Percentiles rank a stretch among this genome's conserved stretches.
These are phyloP conservation scores for Vaccinium macrocarpon DNA, from an alignment of 148 eudicot species.

Conservation along the genomic window DNA sequence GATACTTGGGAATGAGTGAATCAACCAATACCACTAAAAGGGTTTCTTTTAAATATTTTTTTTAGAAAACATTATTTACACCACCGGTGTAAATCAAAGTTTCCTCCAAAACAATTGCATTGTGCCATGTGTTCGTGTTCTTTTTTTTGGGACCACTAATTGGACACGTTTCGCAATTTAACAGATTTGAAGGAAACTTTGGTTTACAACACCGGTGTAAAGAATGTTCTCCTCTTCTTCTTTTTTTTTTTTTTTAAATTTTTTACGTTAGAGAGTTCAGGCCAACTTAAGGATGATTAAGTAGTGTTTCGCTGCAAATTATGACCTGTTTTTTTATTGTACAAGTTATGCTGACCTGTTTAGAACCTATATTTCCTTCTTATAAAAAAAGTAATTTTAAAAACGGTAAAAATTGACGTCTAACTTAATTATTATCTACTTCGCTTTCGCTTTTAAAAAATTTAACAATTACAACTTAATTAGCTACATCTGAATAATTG, in stretches of 20 bases:
- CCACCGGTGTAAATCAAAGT: no score
- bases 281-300: neutral
- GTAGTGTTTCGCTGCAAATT: neutral
- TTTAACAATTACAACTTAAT: neutral
- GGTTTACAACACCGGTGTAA: no score
- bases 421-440: neutral
- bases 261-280: neutral
- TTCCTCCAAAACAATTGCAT: no score
- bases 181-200: no score
- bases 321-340: neutral
- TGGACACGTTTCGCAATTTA: no score
- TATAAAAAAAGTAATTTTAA: neutral
- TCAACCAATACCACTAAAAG: neutral
- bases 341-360: neutral
- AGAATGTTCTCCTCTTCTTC: no score
- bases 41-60: neutral
- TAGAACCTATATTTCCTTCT: no score
- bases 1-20: slow-evolving; percentile 5
- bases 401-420: neutral
- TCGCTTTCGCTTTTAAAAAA: neutral
- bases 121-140: no score
- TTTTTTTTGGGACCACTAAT: no score
- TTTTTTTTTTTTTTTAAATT: no score
- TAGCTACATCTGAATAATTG: neutral
- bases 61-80: no score